phyloP scores from a whole-genome alignment of 306 rosid genomes.

The Prunus dulcis region DNA sequence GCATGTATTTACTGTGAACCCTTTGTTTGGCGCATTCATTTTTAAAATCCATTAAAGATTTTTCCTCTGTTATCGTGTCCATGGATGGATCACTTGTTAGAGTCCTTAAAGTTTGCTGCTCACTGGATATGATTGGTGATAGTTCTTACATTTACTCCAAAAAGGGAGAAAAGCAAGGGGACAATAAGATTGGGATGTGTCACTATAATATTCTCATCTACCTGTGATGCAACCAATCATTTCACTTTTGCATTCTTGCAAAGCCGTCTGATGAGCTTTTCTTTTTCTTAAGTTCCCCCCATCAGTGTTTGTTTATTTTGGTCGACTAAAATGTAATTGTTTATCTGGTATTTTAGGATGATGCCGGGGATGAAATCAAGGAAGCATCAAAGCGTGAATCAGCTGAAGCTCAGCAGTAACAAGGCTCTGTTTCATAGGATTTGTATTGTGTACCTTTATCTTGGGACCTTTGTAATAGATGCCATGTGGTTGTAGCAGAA shows the following conservation, averaged over 20 bases:
- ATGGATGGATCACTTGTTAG: not conserved
- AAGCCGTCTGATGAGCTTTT: not conserved
- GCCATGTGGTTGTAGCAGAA: conserved; percentile 45
- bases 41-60: too few species aligned
- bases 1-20: too few species aligned
- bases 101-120: not conserved
- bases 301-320: not conserved
- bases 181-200: not conserved
- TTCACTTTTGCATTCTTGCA: not conserved
- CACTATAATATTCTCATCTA: not conserved
- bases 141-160: not conserved
- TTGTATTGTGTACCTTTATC: conserved; percentile 36
- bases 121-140: not conserved
- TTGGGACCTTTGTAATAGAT: conserved; percentile 38
- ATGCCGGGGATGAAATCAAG: conserved; percentile 91
- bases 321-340: conserved; percentile 8
- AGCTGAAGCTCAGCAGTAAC: conserved; percentile 52
- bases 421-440: conserved; percentile 28
- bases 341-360: conserved; percentile 50
- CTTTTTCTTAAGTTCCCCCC: not conserved
- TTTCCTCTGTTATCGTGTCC: not conserved
- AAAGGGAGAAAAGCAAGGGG: not conserved
- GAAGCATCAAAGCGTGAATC: conserved; percentile 80
- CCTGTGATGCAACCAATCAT: not conserved
- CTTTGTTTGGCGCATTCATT: too few species aligned